phyloP scores from a whole-genome alignment of 352 stramenopile species.

The Globisporangium lucens region DNA sequence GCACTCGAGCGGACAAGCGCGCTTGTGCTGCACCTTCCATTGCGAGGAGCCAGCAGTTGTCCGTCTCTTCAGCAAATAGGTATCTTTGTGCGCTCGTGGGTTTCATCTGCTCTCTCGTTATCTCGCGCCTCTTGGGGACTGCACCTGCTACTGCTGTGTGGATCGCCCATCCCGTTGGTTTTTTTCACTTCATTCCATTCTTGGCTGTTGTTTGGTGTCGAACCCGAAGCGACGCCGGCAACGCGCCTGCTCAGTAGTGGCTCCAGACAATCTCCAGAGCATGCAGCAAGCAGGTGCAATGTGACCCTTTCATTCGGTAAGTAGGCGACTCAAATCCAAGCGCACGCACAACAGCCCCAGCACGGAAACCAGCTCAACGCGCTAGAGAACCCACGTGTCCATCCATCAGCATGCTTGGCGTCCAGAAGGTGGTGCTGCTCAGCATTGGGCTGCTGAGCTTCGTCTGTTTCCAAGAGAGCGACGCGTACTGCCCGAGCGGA shows the following conservation, averaged over 20 bases:
- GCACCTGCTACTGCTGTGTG: neutral
- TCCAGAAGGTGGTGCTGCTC: constrained; percentile 39
- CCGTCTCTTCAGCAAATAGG: neutral
- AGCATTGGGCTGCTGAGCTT: constrained; percentile 32
- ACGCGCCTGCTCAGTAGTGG: constrained; percentile 8
- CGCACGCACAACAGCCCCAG: no score
- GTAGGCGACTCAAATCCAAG: constrained; percentile 13
- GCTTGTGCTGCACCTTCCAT: neutral
- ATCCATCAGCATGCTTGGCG: constrained; percentile 31
- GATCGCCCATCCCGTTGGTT: neutral
- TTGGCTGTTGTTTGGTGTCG: neutral
- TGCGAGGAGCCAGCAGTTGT: neutral
- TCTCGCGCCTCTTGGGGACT: neutral
- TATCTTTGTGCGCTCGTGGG: neutral
- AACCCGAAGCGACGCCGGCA: neutral
- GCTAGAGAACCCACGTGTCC: neutral
- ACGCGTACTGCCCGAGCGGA: constrained; percentile 77
- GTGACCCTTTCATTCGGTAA: constrained; percentile 14
- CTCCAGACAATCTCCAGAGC: neutral
- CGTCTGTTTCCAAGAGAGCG: constrained; percentile 23
- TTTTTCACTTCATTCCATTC: neutral
- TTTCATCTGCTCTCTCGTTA: neutral
- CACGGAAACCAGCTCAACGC: neutral
- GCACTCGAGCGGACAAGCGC: neutral
- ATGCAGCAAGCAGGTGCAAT: neutral